phyloP scores from a whole-genome alignment of 805 yeast species.

The Candida multigemmis region DNA sequence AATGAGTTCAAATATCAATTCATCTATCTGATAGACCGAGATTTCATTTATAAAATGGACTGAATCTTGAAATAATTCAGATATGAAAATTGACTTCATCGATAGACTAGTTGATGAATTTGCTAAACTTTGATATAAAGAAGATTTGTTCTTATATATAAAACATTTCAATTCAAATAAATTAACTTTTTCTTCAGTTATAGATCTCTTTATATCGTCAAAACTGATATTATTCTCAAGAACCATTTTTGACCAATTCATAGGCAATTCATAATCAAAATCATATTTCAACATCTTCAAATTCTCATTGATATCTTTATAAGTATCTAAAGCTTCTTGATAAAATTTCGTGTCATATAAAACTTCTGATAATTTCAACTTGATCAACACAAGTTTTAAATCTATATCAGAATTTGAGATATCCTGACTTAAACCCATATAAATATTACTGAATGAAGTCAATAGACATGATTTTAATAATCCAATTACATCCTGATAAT shows the following conservation, averaged over 20 bases:
- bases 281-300: conserved; percentile 7
- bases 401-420: conserved; percentile 20
- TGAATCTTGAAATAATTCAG: conserved; percentile 28
- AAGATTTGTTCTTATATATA: conserved; percentile 27
- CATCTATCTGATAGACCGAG: conserved; percentile 13
- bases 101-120: conserved; percentile 28
- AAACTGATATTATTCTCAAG: too few relatives aligned
- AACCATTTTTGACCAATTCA: too few relatives aligned
- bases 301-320: conserved; percentile 33
- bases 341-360: conserved; percentile 46
- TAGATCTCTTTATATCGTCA: too few relatives aligned
- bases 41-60: conserved; percentile 33
- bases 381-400: conserved; percentile 23
- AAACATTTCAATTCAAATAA: conserved; percentile 17
- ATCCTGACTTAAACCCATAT: conserved; percentile 15
- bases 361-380: conserved; percentile 43
- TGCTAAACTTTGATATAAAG: conserved; percentile 27
- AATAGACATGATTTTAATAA: conserved; percentile 1
- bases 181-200: conserved; percentile 6
- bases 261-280: too few relatives aligned
- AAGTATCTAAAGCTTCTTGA: conserved; percentile 52
- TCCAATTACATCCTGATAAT: conserved; percentile 1
- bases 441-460: too few relatives aligned
- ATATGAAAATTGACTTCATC: conserved; percentile 29
- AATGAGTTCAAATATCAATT: conserved; percentile 30